Percentiles rank a stretch among this genome's conserved stretches.
phyloP scores from a whole-genome alignment of 352 stramenopile species.

The Phytophthora sojae region DNA sequence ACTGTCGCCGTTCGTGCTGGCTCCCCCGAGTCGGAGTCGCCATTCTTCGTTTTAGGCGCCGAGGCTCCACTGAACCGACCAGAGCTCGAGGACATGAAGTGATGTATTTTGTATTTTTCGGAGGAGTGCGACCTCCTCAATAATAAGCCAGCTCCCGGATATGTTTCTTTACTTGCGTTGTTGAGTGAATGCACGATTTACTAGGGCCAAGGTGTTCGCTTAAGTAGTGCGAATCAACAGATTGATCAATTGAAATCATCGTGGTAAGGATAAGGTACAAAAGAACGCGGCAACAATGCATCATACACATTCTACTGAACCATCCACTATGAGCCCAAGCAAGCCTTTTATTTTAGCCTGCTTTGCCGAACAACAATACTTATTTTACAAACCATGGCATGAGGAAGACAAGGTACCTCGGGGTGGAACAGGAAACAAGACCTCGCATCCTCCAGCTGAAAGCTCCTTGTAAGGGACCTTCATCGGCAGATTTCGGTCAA shows the following conservation, averaged over 20 bases:
- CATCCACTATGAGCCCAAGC: too few relatives aligned
- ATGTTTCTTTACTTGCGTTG: not conserved
- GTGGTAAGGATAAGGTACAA: too few relatives aligned
- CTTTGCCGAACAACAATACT: too few relatives aligned
- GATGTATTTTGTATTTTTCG: slow-evolving; percentile 45
- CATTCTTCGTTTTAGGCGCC: slow-evolving; percentile 39
- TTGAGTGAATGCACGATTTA: not conserved
- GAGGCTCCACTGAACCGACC: slow-evolving; percentile 19
- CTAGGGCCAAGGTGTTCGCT: too few relatives aligned
- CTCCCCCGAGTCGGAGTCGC: slow-evolving; percentile 36
- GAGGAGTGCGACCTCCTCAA: slow-evolving; percentile 18
- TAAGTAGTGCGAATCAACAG: too few relatives aligned
- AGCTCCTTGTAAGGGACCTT: not conserved
- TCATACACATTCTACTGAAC: too few relatives aligned
- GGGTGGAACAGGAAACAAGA: not conserved
- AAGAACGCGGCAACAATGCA: too few relatives aligned
- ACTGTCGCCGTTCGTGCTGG: slow-evolving; percentile 26
- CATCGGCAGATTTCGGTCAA: not conserved
- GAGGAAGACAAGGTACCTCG: too few relatives aligned
- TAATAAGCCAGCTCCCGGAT: slow-evolving; percentile 19
- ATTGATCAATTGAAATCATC: too few relatives aligned
- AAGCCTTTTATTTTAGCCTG: too few relatives aligned
- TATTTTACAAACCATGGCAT: too few relatives aligned
- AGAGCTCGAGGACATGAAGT: slow-evolving; percentile 29
- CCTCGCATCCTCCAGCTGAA: not conserved